A percentile compares a stretch with the other conserved stretches of the same genome.
Evolutionary conservation across 306 rosid genomes (phyloP).

Genomic region (Hippophae rhamnoides): DNA sequence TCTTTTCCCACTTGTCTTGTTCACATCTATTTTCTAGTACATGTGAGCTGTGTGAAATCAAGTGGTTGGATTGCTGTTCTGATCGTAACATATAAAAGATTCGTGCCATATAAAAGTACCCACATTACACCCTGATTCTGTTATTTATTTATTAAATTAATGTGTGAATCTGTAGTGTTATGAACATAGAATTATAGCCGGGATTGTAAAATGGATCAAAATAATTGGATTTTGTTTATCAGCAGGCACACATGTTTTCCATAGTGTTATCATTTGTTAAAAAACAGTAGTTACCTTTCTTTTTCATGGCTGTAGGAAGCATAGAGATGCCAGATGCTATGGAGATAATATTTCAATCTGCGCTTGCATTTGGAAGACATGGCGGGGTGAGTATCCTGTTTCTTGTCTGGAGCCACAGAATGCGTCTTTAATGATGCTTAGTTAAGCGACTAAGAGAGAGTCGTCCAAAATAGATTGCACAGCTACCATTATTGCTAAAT

Average conservation of each 20-base stretch:
- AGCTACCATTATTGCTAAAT: neutral
- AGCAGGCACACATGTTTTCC: too few species aligned
- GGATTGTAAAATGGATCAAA: too few species aligned
- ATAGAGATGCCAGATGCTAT: constrained; percentile 98
- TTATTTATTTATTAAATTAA: too few species aligned
- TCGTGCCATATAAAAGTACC: too few species aligned
- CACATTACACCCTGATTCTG: too few species aligned
- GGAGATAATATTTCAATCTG: constrained; percentile 93
- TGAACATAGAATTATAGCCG: too few species aligned
- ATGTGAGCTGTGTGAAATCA: neutral
- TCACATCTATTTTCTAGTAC: neutral
- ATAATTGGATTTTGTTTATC: too few species aligned
- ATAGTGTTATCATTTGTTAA: neutral
- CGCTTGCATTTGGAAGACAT: constrained; percentile 77
- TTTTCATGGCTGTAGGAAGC: constrained; percentile 54
- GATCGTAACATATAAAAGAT: too few species aligned
- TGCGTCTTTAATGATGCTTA: constrained; percentile 4
- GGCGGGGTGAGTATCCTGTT: constrained; percentile 72
- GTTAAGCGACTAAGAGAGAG: neutral
- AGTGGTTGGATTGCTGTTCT: too few species aligned
- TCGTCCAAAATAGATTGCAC: neutral
- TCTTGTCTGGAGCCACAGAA: constrained; percentile 10
- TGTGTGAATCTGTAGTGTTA: too few species aligned
- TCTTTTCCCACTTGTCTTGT: neutral
- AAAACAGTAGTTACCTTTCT: neutral